phyloP scores from a whole-genome alignment of 2,329 filamentous ascomycete genomes.

The Didymella glomerata region DNA sequence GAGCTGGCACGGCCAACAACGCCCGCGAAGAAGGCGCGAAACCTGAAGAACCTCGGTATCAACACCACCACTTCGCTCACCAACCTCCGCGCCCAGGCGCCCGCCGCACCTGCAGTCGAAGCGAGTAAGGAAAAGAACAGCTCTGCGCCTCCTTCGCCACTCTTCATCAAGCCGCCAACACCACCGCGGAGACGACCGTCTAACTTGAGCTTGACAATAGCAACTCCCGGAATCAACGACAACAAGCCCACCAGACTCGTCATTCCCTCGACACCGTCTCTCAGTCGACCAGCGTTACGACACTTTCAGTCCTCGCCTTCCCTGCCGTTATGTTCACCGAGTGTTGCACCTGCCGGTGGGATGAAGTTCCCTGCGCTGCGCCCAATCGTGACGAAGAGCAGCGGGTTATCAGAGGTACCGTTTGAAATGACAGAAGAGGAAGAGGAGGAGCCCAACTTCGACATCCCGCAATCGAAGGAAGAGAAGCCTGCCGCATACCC shows the following conservation, averaged over 20 bases:
- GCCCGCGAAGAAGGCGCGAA: constrained; percentile 74
- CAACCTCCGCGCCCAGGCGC: constrained; percentile 54
- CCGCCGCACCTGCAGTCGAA: constrained; percentile 64
- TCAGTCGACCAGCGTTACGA: constrained; percentile 61
- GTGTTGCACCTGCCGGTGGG: constrained; percentile 58
- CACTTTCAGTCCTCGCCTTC: constrained; percentile 71
- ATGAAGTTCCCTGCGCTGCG: constrained; percentile 60
- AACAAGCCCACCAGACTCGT: constrained; percentile 65
- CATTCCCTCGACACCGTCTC: constrained; percentile 66
- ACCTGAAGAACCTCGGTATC: constrained; percentile 84
- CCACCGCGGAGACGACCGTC: constrained; percentile 76
- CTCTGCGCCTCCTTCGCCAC: constrained; percentile 75
- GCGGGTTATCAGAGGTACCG: constrained; percentile 64
- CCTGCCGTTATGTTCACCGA: constrained; percentile 63
- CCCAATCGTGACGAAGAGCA: constrained; percentile 43
- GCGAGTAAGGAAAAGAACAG: constrained; percentile 56
- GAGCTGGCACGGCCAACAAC: constrained; percentile 59
- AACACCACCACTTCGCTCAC: constrained; percentile 65
- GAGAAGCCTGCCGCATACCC: constrained; percentile 83
- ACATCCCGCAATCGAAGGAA: constrained; percentile 66
- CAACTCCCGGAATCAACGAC: constrained; percentile 68
- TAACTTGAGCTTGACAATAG: constrained; percentile 75
- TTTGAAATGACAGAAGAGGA: constrained; percentile 74
- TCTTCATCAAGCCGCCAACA: constrained; percentile 81
- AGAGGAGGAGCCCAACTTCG: constrained; percentile 64